Evolutionary conservation across 1,284 basidiomycete genomes (phyloP).

Genomic region (Trametes polyzona): DNA sequence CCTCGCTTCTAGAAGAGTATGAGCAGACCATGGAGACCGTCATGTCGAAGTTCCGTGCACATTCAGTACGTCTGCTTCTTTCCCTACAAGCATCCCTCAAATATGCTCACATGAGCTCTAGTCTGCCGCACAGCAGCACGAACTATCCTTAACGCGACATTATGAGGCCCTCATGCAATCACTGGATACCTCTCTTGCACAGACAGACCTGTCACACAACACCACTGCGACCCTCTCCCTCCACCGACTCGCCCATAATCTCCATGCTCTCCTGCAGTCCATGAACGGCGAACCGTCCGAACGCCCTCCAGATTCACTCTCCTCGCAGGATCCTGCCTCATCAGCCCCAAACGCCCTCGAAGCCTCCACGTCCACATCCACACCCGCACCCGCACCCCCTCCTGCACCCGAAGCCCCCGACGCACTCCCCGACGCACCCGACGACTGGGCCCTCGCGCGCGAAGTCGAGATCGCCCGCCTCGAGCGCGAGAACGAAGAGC

Average conservation of each 20-base stretch:
- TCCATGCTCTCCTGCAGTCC: slow-evolving; percentile 75
- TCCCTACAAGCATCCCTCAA: slow-evolving; percentile 6
- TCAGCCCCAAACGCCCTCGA: slow-evolving; percentile 9
- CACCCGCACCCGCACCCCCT: slow-evolving; percentile 20
- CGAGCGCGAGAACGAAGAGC: slow-evolving; percentile 78
- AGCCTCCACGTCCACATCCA: background rate
- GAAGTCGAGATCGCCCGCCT: slow-evolving; percentile 83
- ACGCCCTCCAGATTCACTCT: slow-evolving; percentile 22
- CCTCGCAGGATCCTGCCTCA: too few species aligned
- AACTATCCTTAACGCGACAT: slow-evolving; percentile 86
- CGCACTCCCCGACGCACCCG: slow-evolving; percentile 36
- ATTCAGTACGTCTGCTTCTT: slow-evolving; percentile 69
- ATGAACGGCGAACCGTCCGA: slow-evolving; percentile 56
- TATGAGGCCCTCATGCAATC: slow-evolving; percentile 87
- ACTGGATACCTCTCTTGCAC: slow-evolving; percentile 67
- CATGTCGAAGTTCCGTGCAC: slow-evolving; percentile 94
- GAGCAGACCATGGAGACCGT: slow-evolving; percentile 94
- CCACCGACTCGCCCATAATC: slow-evolving; percentile 69
- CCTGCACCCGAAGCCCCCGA: slow-evolving; percentile 16
- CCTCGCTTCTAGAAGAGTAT: slow-evolving; percentile 89
- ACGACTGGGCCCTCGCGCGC: slow-evolving; percentile 85
- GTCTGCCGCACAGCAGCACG: slow-evolving; percentile 92
- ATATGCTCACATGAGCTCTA: slow-evolving; percentile 32
- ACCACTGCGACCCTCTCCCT: slow-evolving; percentile 60
- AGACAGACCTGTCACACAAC: slow-evolving; percentile 62